Conservation (phyloP, 371 early-diverging fungal species). For the Circinella minor region DNA sequence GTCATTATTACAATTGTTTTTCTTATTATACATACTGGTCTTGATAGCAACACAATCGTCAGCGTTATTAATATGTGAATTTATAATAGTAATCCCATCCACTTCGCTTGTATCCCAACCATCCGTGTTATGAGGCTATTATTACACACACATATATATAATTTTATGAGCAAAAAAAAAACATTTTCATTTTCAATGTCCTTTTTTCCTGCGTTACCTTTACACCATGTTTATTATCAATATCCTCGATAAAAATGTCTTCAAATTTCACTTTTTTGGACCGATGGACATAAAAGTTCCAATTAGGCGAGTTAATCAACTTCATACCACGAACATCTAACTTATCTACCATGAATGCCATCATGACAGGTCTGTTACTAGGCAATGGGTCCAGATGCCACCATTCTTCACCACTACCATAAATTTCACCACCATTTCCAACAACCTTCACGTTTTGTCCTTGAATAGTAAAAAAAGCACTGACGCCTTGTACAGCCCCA, state of each 20-base stretch:
- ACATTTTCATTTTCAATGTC: too few species aligned
- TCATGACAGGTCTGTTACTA: slow-evolving; percentile 28
- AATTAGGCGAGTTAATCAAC: slow-evolving; percentile 25
- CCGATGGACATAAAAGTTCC: slow-evolving; percentile 25
- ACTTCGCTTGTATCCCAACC: slow-evolving; percentile 24
- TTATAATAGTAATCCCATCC: slow-evolving; percentile 21
- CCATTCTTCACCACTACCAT: slow-evolving; percentile 23
- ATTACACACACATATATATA: too few species aligned
- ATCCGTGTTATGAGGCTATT: slow-evolving; percentile 26
- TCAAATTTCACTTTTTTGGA: slow-evolving; percentile 26
- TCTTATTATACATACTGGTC: slow-evolving; percentile 14
- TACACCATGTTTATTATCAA: slow-evolving; percentile 13
- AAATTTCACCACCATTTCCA: slow-evolving; percentile 21
- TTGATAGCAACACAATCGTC: slow-evolving; percentile 32
- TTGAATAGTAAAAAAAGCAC: slow-evolving; percentile 23
- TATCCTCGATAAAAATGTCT: slow-evolving; percentile 21
- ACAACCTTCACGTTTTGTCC: slow-evolving; percentile 21
- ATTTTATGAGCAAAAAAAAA: too few species aligned
- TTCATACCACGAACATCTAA: slow-evolving; percentile 14
- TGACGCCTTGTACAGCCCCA: slow-evolving; percentile 19
- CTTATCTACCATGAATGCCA: slow-evolving; percentile 22
- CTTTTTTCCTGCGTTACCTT: neutral
- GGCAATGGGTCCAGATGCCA: slow-evolving; percentile 23
- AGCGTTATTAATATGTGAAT: slow-evolving; percentile 27
- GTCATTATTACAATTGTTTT: too few species aligned